These are phyloP conservation scores for Aspergillus felis DNA, from an alignment of 2,329 filamentous ascomycete species.

Conservation along the genomic window DNA sequence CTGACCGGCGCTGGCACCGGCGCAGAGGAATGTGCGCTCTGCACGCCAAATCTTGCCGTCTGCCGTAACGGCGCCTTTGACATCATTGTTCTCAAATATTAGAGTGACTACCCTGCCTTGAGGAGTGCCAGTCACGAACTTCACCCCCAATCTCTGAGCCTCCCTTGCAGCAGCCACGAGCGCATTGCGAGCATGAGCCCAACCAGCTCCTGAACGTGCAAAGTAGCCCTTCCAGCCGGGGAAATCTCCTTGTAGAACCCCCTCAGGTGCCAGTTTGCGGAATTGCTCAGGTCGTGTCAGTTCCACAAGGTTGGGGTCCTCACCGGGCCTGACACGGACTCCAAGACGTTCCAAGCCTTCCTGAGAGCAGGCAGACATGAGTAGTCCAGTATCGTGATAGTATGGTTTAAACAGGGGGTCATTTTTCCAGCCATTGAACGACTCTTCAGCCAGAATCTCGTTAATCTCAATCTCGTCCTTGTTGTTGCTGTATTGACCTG, in stretches of 20 bases:
- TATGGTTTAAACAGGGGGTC: slow-evolving; percentile 44
- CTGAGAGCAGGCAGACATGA: slow-evolving; percentile 41
- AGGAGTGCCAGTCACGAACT: slow-evolving; percentile 42
- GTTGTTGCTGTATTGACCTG: slow-evolving; percentile 28
- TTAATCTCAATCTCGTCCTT: slow-evolving; percentile 23
- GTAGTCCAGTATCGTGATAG: slow-evolving; percentile 44
- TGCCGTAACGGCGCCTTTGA: slow-evolving; percentile 38
- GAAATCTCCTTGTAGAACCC: slow-evolving; percentile 45
- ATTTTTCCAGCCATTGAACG: slow-evolving; percentile 40
- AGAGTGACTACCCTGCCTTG: slow-evolving; percentile 36
- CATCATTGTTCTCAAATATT: slow-evolving; percentile 33
- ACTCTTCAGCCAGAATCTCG: slow-evolving; percentile 28
- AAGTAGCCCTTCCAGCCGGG: slow-evolving; percentile 43
- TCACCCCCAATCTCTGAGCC: slow-evolving; percentile 43
- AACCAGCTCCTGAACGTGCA: slow-evolving; percentile 45
- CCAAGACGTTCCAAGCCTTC: slow-evolving; percentile 34
- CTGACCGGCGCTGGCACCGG: slow-evolving; percentile 40
- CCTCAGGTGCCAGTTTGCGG: slow-evolving; percentile 46
- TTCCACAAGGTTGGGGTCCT: slow-evolving; percentile 26
- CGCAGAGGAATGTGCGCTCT: slow-evolving; percentile 40
- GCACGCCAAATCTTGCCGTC: slow-evolving; percentile 37
- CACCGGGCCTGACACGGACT: slow-evolving; percentile 26
- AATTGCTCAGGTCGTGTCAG: slow-evolving; percentile 45
- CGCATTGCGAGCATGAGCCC: slow-evolving; percentile 49
- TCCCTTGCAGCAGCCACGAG: slow-evolving; percentile 44